Evolutionary conservation across 306 rosid genomes (phyloP).

Genomic region (Malus fusca): DNA sequence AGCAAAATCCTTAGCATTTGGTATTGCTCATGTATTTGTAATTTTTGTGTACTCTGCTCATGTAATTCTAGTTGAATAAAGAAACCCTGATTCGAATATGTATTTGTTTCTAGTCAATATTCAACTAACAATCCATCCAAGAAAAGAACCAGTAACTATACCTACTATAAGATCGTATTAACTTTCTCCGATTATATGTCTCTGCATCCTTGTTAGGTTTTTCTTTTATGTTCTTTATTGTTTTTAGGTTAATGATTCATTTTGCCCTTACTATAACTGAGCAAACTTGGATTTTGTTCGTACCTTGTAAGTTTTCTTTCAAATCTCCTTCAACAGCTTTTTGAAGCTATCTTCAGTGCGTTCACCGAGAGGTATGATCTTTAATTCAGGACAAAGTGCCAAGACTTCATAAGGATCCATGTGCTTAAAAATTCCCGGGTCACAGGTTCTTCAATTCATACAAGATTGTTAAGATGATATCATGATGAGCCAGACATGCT

Average conservation of each 20-base stretch:
- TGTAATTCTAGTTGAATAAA: not conserved
- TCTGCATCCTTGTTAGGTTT: not conserved
- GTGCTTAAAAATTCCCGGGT: conserved; percentile 43
- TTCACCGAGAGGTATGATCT: conserved; percentile 33
- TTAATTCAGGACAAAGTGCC: conserved; percentile 55
- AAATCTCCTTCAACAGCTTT: conserved; percentile 44
- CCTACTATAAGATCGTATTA: not conserved
- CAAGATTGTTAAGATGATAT: too few species aligned
- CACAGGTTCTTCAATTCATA: not conserved
- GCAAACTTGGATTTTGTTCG: not conserved
- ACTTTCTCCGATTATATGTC: not conserved
- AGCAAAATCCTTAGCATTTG: not conserved
- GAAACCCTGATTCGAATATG: not conserved
- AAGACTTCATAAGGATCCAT: conserved; percentile 49
- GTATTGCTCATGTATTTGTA: not conserved
- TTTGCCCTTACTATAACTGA: not conserved
- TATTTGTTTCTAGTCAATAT: not conserved
- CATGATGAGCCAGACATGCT: too few species aligned
- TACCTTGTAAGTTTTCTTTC: conserved; percentile 16
- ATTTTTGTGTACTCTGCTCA: not conserved
- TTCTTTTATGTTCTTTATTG: not conserved
- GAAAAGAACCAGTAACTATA: too few species aligned
- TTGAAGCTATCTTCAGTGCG: conserved; percentile 50
- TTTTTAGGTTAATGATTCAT: not conserved
- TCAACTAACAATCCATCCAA: too few species aligned